Base-by-base conservation (phyloP, 1,284 basidiomycete genomes). In the Sanghuangporus baumii region DNA sequence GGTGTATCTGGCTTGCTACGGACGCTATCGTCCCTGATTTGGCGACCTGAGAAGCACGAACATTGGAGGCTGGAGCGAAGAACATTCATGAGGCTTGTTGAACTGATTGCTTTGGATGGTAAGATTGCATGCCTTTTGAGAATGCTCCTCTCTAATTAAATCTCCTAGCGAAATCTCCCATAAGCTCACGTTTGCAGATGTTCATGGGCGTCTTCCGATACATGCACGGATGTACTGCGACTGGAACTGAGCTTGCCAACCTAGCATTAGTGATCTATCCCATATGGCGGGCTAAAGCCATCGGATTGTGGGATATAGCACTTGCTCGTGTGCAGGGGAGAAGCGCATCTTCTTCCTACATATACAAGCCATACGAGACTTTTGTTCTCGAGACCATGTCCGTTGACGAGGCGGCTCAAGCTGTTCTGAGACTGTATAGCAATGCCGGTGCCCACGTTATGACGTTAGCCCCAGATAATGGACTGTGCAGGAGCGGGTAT, bases 191-290 rank as follows among this genome's bases (percentile, higher is more conserved):
- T 12, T 65, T 81, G 2, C 79, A 81, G 62, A 80, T 81, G 0
- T 86, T 81, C 71, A 78, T 79, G 70, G 76, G 78, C 65, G 78
- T 81, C 70, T 75, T 77, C 4, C 73, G 76, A 59, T 75, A 77
- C 61, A 73, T 78, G 64, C 77, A 73, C 31, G 72, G 73, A 59
- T 74, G 72, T 64, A 70, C 69, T 31, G 73, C 73, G 0, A 75
- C 78, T 2, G 74, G 81, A 2, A 75, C 75, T 4, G 81, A 87
- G 52, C 72, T 85, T n/a, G 77, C 78, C 5, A 86, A 85, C 0
- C 76, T 86, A n/a, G 81, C 87, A 0, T 73, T 89, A 23, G 76
- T 85, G 52, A 72, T 84, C 26, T 77, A 76, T 55, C 71, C 75
- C 67, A 57, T 80, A 65, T 75, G 76, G 68, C 68, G 67, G 26